phyloP scores from a whole-genome alignment of 129 eudicot genomes.

The Lonicera japonica region DNA sequence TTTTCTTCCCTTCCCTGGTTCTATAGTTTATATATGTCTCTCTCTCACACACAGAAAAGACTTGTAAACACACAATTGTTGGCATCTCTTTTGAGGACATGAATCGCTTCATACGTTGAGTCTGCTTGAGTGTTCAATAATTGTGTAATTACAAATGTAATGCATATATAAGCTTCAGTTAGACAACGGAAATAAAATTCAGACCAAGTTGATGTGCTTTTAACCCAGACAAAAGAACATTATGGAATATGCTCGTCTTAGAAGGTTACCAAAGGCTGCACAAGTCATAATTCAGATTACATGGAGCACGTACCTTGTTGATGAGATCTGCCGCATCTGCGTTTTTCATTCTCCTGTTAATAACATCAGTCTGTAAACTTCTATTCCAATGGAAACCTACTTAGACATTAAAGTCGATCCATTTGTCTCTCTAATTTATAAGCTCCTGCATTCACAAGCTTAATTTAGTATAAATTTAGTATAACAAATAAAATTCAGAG shows the following conservation, averaged over 20 bases:
- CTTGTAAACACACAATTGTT: too few species aligned
- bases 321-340: neutral
- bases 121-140: too few species aligned
- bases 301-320: constrained; percentile 13
- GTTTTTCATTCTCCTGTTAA: neutral
- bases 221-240: too few species aligned
- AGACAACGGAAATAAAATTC: too few species aligned
- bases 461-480: neutral
- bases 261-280: neutral
- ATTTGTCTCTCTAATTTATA: neutral
- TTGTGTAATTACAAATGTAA: too few species aligned
- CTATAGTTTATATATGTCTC: too few species aligned
- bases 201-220: too few species aligned
- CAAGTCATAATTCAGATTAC: neutral
- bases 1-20: too few species aligned
- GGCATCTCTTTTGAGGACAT: too few species aligned
- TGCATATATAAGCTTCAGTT: too few species aligned
- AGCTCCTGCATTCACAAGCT: neutral
- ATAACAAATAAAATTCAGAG: neutral
- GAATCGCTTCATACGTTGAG: too few species aligned
- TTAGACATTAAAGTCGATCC: neutral
- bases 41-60: too few species aligned
- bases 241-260: neutral
- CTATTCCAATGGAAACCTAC: neutral
- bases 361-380: neutral